A percentile compares a stretch with the other conserved stretches of the same genome.
Evolutionary conservation across 371 early-diverging fungal genomes (phyloP).

Genomic region (Mucor piriformis): DNA sequence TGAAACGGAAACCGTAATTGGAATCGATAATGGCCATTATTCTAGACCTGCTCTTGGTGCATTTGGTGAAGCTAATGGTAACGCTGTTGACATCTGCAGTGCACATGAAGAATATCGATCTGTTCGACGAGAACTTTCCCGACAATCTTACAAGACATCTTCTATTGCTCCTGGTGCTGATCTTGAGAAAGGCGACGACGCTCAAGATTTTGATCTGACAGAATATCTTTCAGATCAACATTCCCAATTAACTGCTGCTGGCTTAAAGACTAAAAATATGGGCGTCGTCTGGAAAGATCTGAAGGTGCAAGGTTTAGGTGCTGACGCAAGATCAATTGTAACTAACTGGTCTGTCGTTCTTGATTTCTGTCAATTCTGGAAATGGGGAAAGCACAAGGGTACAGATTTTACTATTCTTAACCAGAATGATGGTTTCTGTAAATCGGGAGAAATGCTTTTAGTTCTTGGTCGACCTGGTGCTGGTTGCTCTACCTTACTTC

Average conservation of each 20-base stretch:
- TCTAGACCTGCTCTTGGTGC: background rate
- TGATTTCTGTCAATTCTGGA: slow-evolving; percentile 28
- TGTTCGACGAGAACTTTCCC: slow-evolving; percentile 41
- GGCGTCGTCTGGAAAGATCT: slow-evolving; percentile 52
- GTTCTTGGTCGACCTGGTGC: slow-evolving; percentile 75
- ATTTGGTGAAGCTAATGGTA: slow-evolving; percentile 44
- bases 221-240: slow-evolving; percentile 26
- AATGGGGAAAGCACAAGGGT: slow-evolving; percentile 26
- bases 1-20: background rate
- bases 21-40: background rate
- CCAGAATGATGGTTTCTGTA: slow-evolving; percentile 59
- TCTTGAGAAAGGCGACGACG: slow-evolving; percentile 10
- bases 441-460: slow-evolving; percentile 73
- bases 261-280: slow-evolving; percentile 47
- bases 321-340: slow-evolving; percentile 42
- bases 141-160: slow-evolving; percentile 28
- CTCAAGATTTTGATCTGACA: slow-evolving; percentile 37
- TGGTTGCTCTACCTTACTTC: slow-evolving; percentile 71
- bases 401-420: slow-evolving; percentile 44
- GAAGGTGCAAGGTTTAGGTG: slow-evolving; percentile 45
- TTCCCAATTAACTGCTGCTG: slow-evolving; percentile 32
- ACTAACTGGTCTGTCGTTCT: slow-evolving; percentile 24
- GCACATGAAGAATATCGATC: slow-evolving; percentile 43
- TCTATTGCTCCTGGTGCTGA: background rate
- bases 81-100: slow-evolving; percentile 44